Conservation (phyloP, 768 basidiomycete species). For the Pisolithus orientalis region DNA sequence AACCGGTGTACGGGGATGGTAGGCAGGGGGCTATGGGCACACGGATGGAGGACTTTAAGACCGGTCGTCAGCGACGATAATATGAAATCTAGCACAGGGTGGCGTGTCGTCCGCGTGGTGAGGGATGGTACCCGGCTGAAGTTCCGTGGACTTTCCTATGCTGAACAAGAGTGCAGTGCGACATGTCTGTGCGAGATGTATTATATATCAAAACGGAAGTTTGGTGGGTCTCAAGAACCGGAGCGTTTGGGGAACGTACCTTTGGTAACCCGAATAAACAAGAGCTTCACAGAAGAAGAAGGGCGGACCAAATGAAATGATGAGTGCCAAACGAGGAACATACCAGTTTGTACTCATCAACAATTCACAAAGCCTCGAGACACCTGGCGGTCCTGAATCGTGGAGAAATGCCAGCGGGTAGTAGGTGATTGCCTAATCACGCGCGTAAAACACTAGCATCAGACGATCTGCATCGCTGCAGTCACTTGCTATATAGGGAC, state of each 20-base stretch:
- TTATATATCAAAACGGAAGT: slow-evolving; percentile 26
- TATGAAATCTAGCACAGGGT: slow-evolving; percentile 29
- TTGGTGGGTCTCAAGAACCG: slow-evolving; percentile 23
- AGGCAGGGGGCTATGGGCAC: slow-evolving; percentile 29
- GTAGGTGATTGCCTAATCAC: slow-evolving; percentile 14
- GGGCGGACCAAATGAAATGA: slow-evolving; percentile 24
- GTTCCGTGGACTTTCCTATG: slow-evolving; percentile 8
- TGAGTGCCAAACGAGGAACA: slow-evolving; percentile 23
- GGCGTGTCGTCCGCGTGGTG: slow-evolving; percentile 26
- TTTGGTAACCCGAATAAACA: slow-evolving; percentile 22
- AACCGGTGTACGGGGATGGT: slow-evolving; percentile 15
- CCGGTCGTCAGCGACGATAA: slow-evolving; percentile 11
- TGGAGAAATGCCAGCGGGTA: slow-evolving; percentile 8
- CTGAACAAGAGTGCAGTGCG: slow-evolving; percentile 15
- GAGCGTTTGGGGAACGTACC: slow-evolving; percentile 23
- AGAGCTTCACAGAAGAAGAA: slow-evolving; percentile 25
- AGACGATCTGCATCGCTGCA: slow-evolving; percentile 22
- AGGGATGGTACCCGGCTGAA: slow-evolving; percentile 7
- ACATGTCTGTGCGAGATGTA: slow-evolving; percentile 7
- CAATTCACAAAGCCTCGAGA: slow-evolving; percentile 18
- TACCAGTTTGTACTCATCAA: slow-evolving; percentile 15
- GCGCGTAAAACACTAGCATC: slow-evolving; percentile 13
- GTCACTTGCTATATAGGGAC: slow-evolving; percentile 7
- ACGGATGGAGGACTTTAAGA: slow-evolving; percentile 19
- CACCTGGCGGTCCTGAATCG: slow-evolving; percentile 14